A percentile compares a stretch with the other conserved stretches of the same genome.
These are phyloP conservation scores for Wallacemonas collosoma DNA, from an alignment of 208 protist species.

Conservation along the genomic window DNA sequence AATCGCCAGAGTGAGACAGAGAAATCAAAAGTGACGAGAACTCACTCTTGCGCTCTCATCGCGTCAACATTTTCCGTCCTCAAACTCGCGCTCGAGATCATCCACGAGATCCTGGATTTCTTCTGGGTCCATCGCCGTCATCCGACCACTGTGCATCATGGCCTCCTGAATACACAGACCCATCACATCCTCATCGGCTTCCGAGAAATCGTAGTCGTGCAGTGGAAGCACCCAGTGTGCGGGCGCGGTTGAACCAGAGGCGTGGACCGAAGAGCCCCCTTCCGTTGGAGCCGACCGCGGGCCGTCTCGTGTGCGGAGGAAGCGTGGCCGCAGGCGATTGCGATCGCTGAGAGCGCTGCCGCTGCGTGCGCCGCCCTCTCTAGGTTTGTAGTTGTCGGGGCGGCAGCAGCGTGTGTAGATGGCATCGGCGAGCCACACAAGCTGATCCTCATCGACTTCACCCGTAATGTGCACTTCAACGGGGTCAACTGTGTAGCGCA, in stretches of 20 bases:
- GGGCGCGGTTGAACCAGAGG: not conserved
- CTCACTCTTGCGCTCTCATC: not conserved
- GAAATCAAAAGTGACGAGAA: too few species aligned
- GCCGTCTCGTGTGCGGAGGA: constrained; percentile 3
- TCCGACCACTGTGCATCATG: constrained; percentile 29
- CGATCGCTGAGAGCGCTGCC: not conserved
- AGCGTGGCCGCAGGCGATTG: constrained; percentile 15
- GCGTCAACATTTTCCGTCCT: not conserved
- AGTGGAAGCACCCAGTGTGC: constrained; percentile 41
- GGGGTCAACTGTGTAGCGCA: constrained; percentile 65
- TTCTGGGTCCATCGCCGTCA: constrained; percentile 14
- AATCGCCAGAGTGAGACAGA: too few species aligned
- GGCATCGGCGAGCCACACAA: constrained; percentile 51
- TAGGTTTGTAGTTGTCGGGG: not conserved
- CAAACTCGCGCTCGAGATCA: constrained; percentile 3
- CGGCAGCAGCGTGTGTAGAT: constrained; percentile 45
- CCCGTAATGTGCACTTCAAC: constrained; percentile 53
- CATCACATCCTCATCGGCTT: constrained; percentile 45
- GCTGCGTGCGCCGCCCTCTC: not conserved
- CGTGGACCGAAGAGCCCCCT: not conserved
- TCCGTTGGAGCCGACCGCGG: not conserved
- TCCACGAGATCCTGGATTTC: constrained; percentile 19
- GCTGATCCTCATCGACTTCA: constrained; percentile 34
- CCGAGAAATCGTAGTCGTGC: constrained; percentile 44
- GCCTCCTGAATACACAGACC: constrained; percentile 54